phyloP scores from a whole-genome alignment of 768 basidiomycete genomes.

The Boletus sp. region DNA sequence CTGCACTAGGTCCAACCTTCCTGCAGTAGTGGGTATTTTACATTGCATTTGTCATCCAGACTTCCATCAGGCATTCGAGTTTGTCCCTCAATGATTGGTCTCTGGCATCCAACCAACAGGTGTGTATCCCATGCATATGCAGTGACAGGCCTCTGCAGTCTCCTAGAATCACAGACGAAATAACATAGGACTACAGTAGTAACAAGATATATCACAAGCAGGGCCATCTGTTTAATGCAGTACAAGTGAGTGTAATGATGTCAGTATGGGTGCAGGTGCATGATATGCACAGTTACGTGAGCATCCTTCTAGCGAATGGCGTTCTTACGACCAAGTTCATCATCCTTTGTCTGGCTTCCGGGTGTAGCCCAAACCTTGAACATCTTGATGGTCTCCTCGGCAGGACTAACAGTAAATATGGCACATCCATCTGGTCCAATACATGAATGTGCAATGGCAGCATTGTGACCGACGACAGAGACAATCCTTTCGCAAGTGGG shows the following conservation, averaged over 20 bases:
- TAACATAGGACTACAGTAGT: slow-evolving; percentile 8
- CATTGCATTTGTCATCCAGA: too few species aligned
- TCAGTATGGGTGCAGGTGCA: slow-evolving; percentile 7
- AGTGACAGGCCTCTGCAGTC: not conserved
- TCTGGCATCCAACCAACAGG: too few species aligned
- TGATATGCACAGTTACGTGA: not conserved
- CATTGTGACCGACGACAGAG: slow-evolving; percentile 53
- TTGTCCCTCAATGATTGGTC: too few species aligned
- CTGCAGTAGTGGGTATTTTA: too few species aligned
- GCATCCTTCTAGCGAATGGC: slow-evolving; percentile 23
- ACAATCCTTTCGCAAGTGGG: slow-evolving; percentile 50
- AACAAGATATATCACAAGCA: slow-evolving; percentile 10
- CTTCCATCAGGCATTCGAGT: too few species aligned
- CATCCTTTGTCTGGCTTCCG: slow-evolving; percentile 14
- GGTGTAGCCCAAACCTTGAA: slow-evolving; percentile 59
- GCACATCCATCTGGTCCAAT: slow-evolving; percentile 60
- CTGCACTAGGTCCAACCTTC: too few species aligned
- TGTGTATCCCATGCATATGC: not conserved
- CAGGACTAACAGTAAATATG: slow-evolving; percentile 61
- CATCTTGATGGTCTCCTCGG: slow-evolving; percentile 69
- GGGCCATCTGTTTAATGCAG: not conserved
- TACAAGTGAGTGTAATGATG: slow-evolving; percentile 2
- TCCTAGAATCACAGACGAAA: not conserved
- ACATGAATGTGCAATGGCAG: slow-evolving; percentile 57
- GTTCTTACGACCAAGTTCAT: slow-evolving; percentile 19